These are phyloP conservation scores for Cordyceps fumosorosea DNA, from an alignment of 2,329 filamentous ascomycete species.

Conservation along the genomic window DNA sequence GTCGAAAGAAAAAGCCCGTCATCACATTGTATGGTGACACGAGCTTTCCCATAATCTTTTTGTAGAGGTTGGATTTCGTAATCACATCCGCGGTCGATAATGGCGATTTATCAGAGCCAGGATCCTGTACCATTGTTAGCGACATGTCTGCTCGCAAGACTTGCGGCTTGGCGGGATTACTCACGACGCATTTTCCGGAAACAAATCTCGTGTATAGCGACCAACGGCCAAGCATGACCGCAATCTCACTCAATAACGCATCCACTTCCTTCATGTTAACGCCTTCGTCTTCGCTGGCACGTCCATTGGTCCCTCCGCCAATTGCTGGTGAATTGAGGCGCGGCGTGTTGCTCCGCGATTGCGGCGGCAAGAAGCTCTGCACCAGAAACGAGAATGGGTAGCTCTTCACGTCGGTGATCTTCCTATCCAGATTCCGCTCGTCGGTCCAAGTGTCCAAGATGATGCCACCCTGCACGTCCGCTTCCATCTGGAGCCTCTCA, in stretches of 20 bases:
- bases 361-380: slow-evolving; percentile 78
- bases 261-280: slow-evolving; percentile 98
- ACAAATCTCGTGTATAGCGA: slow-evolving; percentile 87
- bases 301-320: slow-evolving; percentile 45
- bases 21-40: slow-evolving; percentile 80
- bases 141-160: slow-evolving; percentile 9
- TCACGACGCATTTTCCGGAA: slow-evolving; percentile 75
- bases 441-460: slow-evolving; percentile 94
- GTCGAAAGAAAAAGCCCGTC: slow-evolving; percentile 93
- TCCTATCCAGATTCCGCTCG: slow-evolving; percentile 75
- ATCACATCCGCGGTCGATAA: slow-evolving; percentile 68
- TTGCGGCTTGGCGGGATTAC: slow-evolving; percentile 21
- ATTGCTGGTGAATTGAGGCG: slow-evolving; percentile 71
- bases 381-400: slow-evolving; percentile 97
- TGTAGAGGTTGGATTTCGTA: slow-evolving; percentile 68
- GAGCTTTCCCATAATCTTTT: slow-evolving; percentile 70
- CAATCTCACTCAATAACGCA: slow-evolving; percentile 76
- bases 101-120: slow-evolving; percentile 45
- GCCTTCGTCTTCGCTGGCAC: slow-evolving; percentile 77
- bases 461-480: slow-evolving; percentile 92
- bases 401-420: slow-evolving; percentile 90
- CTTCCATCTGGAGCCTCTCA: slow-evolving; percentile 86
- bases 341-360: slow-evolving; percentile 57
- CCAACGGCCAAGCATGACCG: slow-evolving; percentile 89
- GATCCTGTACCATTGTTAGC: slow-evolving; percentile 35